Evolutionary conservation across 228 moss, liverwort and hornwort genomes (phyloP).

Genomic region (Sphagnum magellanicum): DNA sequence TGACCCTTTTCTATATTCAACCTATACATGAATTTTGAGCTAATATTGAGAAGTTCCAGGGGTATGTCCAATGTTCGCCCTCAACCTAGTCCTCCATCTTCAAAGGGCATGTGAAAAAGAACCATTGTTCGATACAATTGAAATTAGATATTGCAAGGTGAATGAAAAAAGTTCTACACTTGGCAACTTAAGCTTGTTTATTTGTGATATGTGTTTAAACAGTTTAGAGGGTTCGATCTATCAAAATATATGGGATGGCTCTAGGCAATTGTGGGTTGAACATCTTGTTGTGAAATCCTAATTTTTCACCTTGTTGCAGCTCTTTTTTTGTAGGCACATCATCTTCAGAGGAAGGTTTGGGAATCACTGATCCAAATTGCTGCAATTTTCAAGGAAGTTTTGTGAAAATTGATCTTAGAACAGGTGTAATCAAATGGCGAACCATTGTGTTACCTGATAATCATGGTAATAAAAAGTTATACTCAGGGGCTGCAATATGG

Average conservation of each 20-base stretch:
- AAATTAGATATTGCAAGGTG: too few relatives aligned
- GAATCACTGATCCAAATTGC: constrained; percentile 8
- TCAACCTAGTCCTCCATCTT: too few relatives aligned
- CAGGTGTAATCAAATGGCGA: constrained; percentile 18
- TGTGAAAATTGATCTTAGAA: constrained; percentile 20
- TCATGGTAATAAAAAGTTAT: constrained; percentile 5
- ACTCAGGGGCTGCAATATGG: constrained; percentile 34
- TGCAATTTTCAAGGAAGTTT: constrained; percentile 41
- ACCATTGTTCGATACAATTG: too few relatives aligned
- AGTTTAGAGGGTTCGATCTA: neutral
- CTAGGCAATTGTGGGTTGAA: neutral
- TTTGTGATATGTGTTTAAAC: neutral
- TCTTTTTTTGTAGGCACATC: constrained; percentile 12
- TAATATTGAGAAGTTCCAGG: too few relatives aligned
- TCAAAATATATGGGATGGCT: neutral
- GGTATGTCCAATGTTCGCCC: too few relatives aligned
- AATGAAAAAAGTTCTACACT: too few relatives aligned
- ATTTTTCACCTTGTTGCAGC: constrained; percentile 1
- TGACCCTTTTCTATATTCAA: too few relatives aligned
- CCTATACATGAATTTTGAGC: too few relatives aligned
- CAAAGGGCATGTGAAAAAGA: too few relatives aligned
- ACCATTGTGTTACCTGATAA: constrained; percentile 37
- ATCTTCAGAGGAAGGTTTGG: constrained; percentile 1
- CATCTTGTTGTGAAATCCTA: neutral
- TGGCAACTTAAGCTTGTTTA: too few relatives aligned